These are phyloP conservation scores for Capsella rubella DNA, from an alignment of 441 rosid genomes.

Conservation along the genomic window DNA sequence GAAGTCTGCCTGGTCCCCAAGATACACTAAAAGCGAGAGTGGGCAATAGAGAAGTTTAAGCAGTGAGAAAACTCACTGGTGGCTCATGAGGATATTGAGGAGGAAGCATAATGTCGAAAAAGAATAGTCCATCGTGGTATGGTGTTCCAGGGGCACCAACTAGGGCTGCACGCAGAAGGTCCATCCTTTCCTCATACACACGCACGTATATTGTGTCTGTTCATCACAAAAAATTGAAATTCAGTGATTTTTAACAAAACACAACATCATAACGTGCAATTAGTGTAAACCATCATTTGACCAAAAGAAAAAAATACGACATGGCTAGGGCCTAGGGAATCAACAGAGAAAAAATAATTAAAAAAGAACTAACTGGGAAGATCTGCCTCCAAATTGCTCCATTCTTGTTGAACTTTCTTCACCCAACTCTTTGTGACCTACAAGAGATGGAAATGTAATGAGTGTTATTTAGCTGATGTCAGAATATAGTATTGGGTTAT, in stretches of 20 bases:
- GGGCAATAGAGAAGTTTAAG: conserved; percentile 9
- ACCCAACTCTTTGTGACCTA: conserved; percentile 79
- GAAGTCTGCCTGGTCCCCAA: conserved; percentile 9
- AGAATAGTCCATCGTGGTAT: conserved; percentile 90
- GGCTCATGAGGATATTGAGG: conserved; percentile 88
- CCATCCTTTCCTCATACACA: conserved; percentile 83
- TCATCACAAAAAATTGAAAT: conserved; percentile 15
- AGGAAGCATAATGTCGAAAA: conserved; percentile 85
- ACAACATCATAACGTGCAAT: conserved; percentile 17
- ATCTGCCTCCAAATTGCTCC: conserved; percentile 75
- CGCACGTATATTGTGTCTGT: conserved; percentile 87
- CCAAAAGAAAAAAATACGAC: background rate
- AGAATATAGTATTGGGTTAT: conserved; percentile 17
- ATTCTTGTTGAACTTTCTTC: conserved; percentile 90
- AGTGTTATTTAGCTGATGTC: conserved; percentile 5
- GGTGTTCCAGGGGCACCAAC: conserved; percentile 91
- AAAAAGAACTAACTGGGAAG: conserved; percentile 74
- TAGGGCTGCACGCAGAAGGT: conserved; percentile 80
- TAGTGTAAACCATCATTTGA: conserved; percentile 1
- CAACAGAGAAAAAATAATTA: background rate
- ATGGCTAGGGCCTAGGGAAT: background rate
- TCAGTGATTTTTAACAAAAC: conserved; percentile 3
- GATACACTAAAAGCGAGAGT: conserved; percentile 19
- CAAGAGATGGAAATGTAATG: conserved; percentile 15
- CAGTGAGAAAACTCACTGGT: conserved; percentile 70